A percentile compares a stretch with the other conserved stretches of the same genome.
Evolutionary conservation across 805 yeast genomes (phyloP).

Genomic region (Vanderwaltozyma polyspora): DNA sequence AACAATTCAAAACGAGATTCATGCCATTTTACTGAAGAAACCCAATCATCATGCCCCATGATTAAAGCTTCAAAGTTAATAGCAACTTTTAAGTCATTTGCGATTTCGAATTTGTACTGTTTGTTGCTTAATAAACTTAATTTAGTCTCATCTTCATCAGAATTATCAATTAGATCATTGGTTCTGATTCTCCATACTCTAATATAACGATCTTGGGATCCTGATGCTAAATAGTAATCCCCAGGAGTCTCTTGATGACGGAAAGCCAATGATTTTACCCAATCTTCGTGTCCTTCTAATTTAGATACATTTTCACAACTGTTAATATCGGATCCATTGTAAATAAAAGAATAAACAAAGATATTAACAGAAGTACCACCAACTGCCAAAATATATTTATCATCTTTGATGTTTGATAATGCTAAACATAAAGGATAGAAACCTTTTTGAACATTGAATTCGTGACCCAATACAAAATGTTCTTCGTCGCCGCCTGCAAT

Average conservation of each 20-base stretch:
- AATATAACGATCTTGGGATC: conserved; percentile 87
- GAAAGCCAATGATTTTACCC: conserved; percentile 73
- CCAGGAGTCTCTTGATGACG: conserved; percentile 35
- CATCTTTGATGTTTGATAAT: conserved; percentile 14
- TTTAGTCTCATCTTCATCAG: conserved; percentile 38
- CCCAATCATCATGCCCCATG: conserved; percentile 99
- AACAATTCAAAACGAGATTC: conserved; percentile 43
- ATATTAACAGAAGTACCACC: conserved; percentile 58
- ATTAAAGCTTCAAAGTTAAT: conserved; percentile 83
- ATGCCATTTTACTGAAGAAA: conserved; percentile 76
- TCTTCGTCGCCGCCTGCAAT: conserved; percentile 9
- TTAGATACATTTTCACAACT: conserved; percentile 35
- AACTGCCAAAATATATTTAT: conserved; percentile 42
- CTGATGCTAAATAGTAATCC: conserved; percentile 66
- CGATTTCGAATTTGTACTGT: conserved; percentile 47
- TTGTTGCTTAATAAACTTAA: conserved; percentile 56
- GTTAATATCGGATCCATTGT: conserved; percentile 7
- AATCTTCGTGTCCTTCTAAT: conserved; percentile 88
- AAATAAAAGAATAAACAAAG: conserved; percentile 40
- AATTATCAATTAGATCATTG: conserved; percentile 44
- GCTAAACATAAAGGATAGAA: conserved; percentile 22
- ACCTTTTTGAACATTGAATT: conserved; percentile 16
- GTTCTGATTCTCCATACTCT: conserved; percentile 72
- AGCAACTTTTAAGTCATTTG: conserved; percentile 33
- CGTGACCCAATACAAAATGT: conserved; percentile 14